phyloP scores from a whole-genome alignment of 2,329 filamentous ascomycete genomes.

The Madurella fahalii region DNA sequence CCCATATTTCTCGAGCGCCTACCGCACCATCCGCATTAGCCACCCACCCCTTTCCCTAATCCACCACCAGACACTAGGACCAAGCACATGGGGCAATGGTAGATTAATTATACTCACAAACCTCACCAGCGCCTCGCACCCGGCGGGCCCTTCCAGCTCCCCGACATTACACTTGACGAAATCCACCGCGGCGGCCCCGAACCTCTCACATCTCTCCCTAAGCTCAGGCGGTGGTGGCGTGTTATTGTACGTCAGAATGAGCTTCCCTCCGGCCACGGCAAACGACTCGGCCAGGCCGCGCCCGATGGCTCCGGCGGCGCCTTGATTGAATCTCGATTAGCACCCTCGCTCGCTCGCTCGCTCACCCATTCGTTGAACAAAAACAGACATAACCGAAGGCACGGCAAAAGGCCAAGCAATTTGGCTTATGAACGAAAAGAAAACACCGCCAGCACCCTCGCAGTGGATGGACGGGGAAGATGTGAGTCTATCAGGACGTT shows the following conservation, averaged over 20 bases:
- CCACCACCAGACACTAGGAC: background rate
- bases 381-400: too few species aligned
- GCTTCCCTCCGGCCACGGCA: slow-evolving; percentile 28
- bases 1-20: slow-evolving; percentile 21
- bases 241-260: slow-evolving; percentile 30
- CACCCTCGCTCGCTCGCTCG: too few species aligned
- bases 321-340: slow-evolving; percentile 8
- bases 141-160: slow-evolving; percentile 15
- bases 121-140: slow-evolving; percentile 25
- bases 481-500: too few species aligned
- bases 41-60: background rate
- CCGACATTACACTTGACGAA: slow-evolving; percentile 28
- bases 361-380: too few species aligned
- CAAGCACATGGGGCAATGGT: background rate
- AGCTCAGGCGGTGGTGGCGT: slow-evolving; percentile 25
- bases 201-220: slow-evolving; percentile 19
- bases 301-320: slow-evolving; percentile 30
- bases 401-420: background rate
- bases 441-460: too few species aligned
- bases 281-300: slow-evolving; percentile 30
- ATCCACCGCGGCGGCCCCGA: slow-evolving; percentile 24
- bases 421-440: background rate
- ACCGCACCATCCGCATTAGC: background rate
- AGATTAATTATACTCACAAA: slow-evolving; percentile 15
- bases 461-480: too few species aligned